A percentile compares a stretch with the other conserved stretches of the same genome.
Conservation (phyloP, 2,329 filamentous ascomycete species). For the Xylariaceae sp. region DNA sequence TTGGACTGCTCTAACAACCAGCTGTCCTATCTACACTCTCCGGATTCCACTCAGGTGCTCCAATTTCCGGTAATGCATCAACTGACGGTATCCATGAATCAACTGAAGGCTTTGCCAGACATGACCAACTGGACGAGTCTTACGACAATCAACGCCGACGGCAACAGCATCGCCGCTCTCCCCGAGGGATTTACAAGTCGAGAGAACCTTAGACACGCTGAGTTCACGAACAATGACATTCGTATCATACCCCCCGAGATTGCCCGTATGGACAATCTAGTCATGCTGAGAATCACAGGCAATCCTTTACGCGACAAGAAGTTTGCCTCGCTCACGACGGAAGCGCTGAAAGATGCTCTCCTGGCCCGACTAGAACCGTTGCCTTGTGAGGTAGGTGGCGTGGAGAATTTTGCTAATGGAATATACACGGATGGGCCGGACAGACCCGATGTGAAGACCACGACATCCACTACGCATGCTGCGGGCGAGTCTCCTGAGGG, state of each 20-base stretch:
- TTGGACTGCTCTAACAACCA: conserved; percentile 76
- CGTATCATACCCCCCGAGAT: conserved; percentile 69
- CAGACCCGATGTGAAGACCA: not conserved
- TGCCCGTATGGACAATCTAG: conserved; percentile 70
- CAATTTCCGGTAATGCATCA: conserved; percentile 66
- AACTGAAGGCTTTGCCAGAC: conserved; percentile 66
- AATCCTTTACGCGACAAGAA: conserved; percentile 89
- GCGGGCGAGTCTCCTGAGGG: conserved; percentile 33
- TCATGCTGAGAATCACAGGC: conserved; percentile 72
- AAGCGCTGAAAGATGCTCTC: conserved; percentile 73
- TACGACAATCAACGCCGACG: conserved; percentile 67
- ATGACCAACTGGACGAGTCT: conserved; percentile 70
- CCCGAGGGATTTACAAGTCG: conserved; percentile 70
- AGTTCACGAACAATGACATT: conserved; percentile 83
- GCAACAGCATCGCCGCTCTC: conserved; percentile 73
- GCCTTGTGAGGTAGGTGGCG: conserved; percentile 25
- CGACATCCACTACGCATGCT: not conserved
- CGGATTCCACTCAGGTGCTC: conserved; percentile 40
- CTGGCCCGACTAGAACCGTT: conserved; percentile 60
- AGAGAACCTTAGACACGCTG: conserved; percentile 64
- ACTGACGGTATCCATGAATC: conserved; percentile 75
- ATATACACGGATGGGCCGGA: conserved; percentile 30
- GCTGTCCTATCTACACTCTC: conserved; percentile 50
- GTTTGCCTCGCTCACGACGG: conserved; percentile 71
- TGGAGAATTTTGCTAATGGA: conserved; percentile 27